These are phyloP conservation scores for Polychaeton citri DNA, from an alignment of 2,329 filamentous ascomycete species.

Conservation along the genomic window DNA sequence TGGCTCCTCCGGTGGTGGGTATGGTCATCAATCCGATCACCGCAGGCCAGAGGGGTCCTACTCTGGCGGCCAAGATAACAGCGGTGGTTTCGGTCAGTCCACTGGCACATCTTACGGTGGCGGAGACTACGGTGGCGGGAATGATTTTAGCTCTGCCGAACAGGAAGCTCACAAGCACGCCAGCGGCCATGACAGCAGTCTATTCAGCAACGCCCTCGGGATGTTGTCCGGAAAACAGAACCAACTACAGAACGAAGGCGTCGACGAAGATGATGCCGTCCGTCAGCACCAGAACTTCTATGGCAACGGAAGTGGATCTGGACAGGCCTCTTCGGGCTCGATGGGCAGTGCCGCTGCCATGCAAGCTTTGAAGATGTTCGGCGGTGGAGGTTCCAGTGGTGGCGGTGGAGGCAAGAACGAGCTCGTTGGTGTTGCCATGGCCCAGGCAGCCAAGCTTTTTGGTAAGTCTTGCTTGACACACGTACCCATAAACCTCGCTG, in stretches of 20 bases:
- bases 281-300: constrained; percentile 66
- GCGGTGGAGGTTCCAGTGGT: constrained; percentile 18
- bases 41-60: constrained; percentile 15
- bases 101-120: constrained; percentile 30
- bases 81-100: constrained; percentile 21
- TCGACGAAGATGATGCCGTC: constrained; percentile 55
- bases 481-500: too few species aligned
- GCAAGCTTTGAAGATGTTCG: constrained; percentile 70
- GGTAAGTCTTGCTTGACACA: too few species aligned
- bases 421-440: constrained; percentile 78
- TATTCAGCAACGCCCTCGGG: constrained; percentile 46
- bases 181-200: constrained; percentile 29
- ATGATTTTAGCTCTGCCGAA: constrained; percentile 42
- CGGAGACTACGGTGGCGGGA: constrained; percentile 23
- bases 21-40: constrained; percentile 18
- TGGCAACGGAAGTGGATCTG: constrained; percentile 36
- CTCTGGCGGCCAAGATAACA: constrained; percentile 14
- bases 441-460: constrained; percentile 68
- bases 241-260: constrained; percentile 34
- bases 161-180: constrained; percentile 43
- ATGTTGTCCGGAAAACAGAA: constrained; percentile 42
- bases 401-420: constrained; percentile 50
- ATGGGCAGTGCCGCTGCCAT: constrained; percentile 62
- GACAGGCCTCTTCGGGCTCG: constrained; percentile 29
- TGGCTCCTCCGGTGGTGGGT: constrained; percentile 5